Base-by-base conservation (phyloP, 129 eudicot species). In the Helianthus tuberosus region DNA sequence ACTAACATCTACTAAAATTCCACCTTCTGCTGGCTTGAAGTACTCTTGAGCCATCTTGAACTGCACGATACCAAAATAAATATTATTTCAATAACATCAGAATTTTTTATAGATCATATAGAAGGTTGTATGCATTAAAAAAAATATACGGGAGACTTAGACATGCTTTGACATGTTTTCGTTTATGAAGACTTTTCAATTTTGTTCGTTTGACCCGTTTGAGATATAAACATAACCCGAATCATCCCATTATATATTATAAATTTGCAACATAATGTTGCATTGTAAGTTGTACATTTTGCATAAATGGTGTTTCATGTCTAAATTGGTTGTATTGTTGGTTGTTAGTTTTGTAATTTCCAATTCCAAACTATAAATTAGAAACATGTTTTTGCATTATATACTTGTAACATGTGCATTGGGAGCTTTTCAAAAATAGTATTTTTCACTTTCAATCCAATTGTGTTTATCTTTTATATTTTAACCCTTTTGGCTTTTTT, bases 1-100 rank as follows among this genome's bases (percentile, higher is more conserved):
- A 72, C 99, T 95, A 77, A 89, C 94, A 84, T 91, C 99, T 53
- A 87, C 88, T 51, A 95, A 86, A 72, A 82, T 74, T 64, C 99
- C 99, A 66, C 97, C 99, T 82, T 86, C 93, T 25, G 87, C 87
- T 29, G 90, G 82, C 75, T 89, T 87, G 65, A 95, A 89, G 83
- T 86, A 95, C 75, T 95, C 99, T 64, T 91, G 94, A 66, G 99
- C 97, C 97, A 95, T 87, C 23, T 85, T 78, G 77, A 95, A 95
- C 99, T 95, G 85, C 84, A 85, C 5, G 35, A 73, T 20, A 20
- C 23, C 23, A 20, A 58, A 58, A 58, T 11, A 3, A 58, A 9
- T 20, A 1, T 23, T 25, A 23, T 58, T 25, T 23, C 38, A 58
- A 58, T 3, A 20, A 20, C 23, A 20, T 20, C 23, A 20, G 23